phyloP scores from a whole-genome alignment of 2,329 filamentous ascomycete genomes.

The Epichloe elymi region DNA sequence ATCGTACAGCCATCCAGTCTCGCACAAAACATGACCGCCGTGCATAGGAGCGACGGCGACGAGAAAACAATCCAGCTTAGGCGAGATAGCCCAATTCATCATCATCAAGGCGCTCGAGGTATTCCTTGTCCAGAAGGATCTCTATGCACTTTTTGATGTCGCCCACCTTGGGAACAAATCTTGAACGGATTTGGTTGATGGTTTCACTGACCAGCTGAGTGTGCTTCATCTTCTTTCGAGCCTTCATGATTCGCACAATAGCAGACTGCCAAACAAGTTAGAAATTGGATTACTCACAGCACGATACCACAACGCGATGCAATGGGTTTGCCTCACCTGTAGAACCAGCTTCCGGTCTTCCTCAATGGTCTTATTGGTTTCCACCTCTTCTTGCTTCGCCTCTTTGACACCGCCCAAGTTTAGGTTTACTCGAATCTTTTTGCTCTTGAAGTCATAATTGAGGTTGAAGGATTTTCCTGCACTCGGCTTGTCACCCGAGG shows the following conservation, averaged over 20 bases:
- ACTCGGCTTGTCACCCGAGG: conserved; percentile 57
- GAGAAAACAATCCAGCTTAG: conserved; percentile 21
- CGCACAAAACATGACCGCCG: too few species aligned
- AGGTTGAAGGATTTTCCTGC: conserved; percentile 69
- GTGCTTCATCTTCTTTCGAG: conserved; percentile 97
- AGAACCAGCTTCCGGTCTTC: conserved; percentile 93
- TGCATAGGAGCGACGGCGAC: not conserved
- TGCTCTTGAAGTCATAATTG: conserved; percentile 94
- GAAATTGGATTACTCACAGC: conserved; percentile 1
- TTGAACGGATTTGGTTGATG: conserved; percentile 84
- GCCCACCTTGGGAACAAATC: conserved; percentile 81
- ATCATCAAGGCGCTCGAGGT: conserved; percentile 86
- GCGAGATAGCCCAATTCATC: conserved; percentile 93
- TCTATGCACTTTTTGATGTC: conserved; percentile 99
- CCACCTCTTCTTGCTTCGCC: conserved; percentile 88
- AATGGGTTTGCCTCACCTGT: conserved; percentile 54
- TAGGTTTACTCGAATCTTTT: conserved; percentile 94
- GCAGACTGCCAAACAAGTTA: conserved; percentile 54
- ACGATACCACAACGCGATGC: not conserved
- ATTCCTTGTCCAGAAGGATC: conserved; percentile 96
- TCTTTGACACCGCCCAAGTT: conserved; percentile 93
- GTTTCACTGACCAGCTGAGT: conserved; percentile 86
- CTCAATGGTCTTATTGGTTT: conserved; percentile 99
- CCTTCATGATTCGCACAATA: conserved; percentile 99
- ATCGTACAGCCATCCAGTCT: too few species aligned